Evolutionary conservation across 768 basidiomycete species (phyloP).

Genomic region (Myochromella boudieri): DNA sequence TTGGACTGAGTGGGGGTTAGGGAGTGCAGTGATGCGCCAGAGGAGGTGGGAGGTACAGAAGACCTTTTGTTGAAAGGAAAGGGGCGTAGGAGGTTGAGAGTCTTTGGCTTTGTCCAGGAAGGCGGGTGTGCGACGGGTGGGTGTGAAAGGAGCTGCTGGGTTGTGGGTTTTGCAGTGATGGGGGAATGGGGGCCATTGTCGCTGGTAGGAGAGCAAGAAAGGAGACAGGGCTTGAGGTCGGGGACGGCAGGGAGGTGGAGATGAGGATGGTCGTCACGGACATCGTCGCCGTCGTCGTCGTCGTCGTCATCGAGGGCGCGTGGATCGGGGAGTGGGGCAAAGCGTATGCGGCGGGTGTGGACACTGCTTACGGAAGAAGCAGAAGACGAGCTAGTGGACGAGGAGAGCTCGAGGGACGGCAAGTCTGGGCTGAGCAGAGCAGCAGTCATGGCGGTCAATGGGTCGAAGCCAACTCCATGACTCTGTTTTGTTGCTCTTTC

Average conservation of each 20-base stretch:
- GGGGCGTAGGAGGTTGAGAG: conserved; percentile 17
- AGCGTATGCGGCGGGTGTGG: conserved; percentile 54
- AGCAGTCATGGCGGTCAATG: conserved; percentile 7
- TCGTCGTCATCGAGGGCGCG: conserved; percentile 44
- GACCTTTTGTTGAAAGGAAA: conserved; percentile 17
- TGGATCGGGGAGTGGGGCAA: conserved; percentile 85
- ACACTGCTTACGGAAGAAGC: conserved; percentile 4
- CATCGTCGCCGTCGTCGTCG: conserved; percentile 40
- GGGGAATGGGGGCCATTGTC: conserved; percentile 14
- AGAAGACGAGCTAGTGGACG: conserved; percentile 17
- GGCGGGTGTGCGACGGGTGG: conserved; percentile 18
- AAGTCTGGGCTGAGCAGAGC: background rate
- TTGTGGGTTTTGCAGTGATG: conserved; percentile 23
- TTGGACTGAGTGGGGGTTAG: conserved; percentile 40
- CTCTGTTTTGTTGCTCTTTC: conserved; percentile 8
- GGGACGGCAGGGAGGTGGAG: conserved; percentile 10
- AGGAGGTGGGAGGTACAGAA: conserved; percentile 23
- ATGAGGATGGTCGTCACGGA: conserved; percentile 29
- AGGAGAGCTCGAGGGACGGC: conserved; percentile 12
- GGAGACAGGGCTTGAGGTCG: conserved; percentile 10
- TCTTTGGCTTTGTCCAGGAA: conserved; percentile 26
- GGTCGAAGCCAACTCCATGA: too few relatives aligned
- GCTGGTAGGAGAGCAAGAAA: background rate
- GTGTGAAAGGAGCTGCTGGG: conserved; percentile 24
- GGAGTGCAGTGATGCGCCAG: conserved; percentile 25